phyloP scores from a whole-genome alignment of 2,329 filamentous ascomycete genomes.

The Fusarium euwallaceae region DNA sequence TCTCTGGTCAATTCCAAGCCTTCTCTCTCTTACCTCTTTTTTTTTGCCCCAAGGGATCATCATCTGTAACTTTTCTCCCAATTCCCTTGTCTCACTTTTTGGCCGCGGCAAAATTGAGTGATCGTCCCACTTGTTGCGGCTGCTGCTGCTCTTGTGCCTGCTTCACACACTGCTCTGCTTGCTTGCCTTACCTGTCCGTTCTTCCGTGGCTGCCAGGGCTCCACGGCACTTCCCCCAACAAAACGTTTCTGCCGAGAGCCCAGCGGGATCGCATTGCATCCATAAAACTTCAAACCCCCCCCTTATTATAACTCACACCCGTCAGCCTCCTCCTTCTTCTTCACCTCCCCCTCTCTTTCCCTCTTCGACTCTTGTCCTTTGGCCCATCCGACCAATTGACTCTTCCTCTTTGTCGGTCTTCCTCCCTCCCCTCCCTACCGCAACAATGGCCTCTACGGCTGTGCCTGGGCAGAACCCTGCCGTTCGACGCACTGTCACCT shows the following conservation, averaged over 20 bases:
- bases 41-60: not conserved
- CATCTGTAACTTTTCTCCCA: not conserved
- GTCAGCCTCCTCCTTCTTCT: not conserved
- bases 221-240: constrained; percentile 45
- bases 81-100: constrained; percentile 7
- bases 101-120: constrained; percentile 16
- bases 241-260: constrained; percentile 41
- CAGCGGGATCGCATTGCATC: constrained; percentile 29
- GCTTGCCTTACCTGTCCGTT: constrained; percentile 15
- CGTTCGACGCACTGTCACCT: constrained; percentile 63
- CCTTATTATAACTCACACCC: constrained; percentile 23
- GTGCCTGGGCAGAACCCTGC: constrained; percentile 57
- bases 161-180: constrained; percentile 14
- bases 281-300: constrained; percentile 42
- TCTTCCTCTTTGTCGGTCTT: constrained; percentile 36
- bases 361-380: constrained; percentile 15
- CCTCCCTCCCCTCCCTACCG: not conserved
- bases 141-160: constrained; percentile 27
- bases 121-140: constrained; percentile 36
- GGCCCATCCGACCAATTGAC: constrained; percentile 39
- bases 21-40: not conserved
- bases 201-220: constrained; percentile 28
- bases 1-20: not conserved
- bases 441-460: constrained; percentile 62
- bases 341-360: constrained; percentile 9